Evolutionary conservation across 2,329 filamentous ascomycete genomes (phyloP).

Genomic region (Byssothecium circinans): DNA sequence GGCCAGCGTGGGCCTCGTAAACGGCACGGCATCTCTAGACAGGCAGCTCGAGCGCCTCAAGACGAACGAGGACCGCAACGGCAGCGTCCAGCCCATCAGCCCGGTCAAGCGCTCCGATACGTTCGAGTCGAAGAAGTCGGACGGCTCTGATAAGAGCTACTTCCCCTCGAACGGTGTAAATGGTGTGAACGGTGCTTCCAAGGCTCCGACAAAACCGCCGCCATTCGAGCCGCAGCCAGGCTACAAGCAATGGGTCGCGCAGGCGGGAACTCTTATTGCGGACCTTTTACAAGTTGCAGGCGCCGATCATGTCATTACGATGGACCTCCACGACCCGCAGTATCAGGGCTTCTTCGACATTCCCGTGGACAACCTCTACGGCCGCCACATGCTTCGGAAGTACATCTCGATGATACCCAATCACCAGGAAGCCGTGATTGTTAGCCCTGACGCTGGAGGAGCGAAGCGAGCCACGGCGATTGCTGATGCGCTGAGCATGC

Average conservation of each 20-base stretch:
- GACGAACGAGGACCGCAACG: slow-evolving; percentile 59
- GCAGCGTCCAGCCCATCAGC: slow-evolving; percentile 31
- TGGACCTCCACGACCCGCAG: slow-evolving; percentile 88
- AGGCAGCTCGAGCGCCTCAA: slow-evolving; percentile 72
- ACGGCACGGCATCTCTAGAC: slow-evolving; percentile 70
- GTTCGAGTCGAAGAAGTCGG: slow-evolving; percentile 33
- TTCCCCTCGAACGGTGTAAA: slow-evolving; percentile 33
- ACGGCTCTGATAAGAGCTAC: slow-evolving; percentile 16
- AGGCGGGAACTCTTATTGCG: slow-evolving; percentile 91
- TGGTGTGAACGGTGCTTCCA: slow-evolving; percentile 18
- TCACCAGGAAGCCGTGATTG: slow-evolving; percentile 84
- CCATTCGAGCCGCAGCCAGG: slow-evolving; percentile 79
- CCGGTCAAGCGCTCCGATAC: slow-evolving; percentile 39
- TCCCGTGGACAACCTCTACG: slow-evolving; percentile 96
- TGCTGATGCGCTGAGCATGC: slow-evolving; percentile 88
- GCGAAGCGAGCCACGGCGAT: slow-evolving; percentile 96
- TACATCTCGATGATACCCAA: slow-evolving; percentile 80
- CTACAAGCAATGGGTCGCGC: slow-evolving; percentile 98
- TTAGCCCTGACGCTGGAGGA: slow-evolving; percentile 93
- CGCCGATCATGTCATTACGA: slow-evolving; percentile 94
- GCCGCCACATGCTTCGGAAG: slow-evolving; percentile 69
- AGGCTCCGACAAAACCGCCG: slow-evolving; percentile 54
- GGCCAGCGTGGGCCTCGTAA: slow-evolving; percentile 66
- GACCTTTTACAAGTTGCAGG: slow-evolving; percentile 94
- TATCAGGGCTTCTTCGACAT: slow-evolving; percentile 99